These are phyloP conservation scores for Albatrellus sp. DNA, from an alignment of 1,284 basidiomycete species.

Conservation along the genomic window DNA sequence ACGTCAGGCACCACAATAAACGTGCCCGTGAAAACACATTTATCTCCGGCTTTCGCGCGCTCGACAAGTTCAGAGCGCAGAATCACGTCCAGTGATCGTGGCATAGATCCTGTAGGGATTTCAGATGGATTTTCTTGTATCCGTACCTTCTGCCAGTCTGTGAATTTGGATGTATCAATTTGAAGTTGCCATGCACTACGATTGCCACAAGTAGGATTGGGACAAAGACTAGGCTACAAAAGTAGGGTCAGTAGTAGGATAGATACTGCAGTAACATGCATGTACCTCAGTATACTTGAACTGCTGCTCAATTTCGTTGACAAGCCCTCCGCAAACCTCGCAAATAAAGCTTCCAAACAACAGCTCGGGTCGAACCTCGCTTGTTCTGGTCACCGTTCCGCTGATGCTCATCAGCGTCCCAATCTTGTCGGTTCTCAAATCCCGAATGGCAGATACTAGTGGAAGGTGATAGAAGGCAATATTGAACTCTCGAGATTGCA, in stretches of 20 bases:
- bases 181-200: conserved; percentile 86
- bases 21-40: conserved; percentile 94
- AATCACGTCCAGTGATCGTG: conserved; percentile 91
- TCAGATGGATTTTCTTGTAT: conserved; percentile 99
- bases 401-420: conserved; percentile 89
- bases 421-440: conserved; percentile 85
- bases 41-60: conserved; percentile 96
- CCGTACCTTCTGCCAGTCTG: conserved; percentile 98
- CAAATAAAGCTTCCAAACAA: conserved; percentile 92
- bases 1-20: conserved; percentile 99
- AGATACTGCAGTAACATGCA: not conserved
- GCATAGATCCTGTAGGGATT: conserved; percentile 98
- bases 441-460: conserved; percentile 90
- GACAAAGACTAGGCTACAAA: conserved; percentile 79
- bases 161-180: conserved; percentile 94
- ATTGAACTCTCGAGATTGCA: conserved; percentile 87
- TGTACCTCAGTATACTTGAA: conserved; percentile 97
- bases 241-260: not conserved
- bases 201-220: conserved; percentile 89
- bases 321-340: conserved; percentile 74
- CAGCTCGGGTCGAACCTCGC: conserved; percentile 93
- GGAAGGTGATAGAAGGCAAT: conserved; percentile 96
- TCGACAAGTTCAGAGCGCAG: conserved; percentile 93
- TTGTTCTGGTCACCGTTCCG: conserved; percentile 95
- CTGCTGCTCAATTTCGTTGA: conserved; percentile 97